Base-by-base conservation (phyloP, 75 land plant species). In the Cunninghamia lanceolata region DNA sequence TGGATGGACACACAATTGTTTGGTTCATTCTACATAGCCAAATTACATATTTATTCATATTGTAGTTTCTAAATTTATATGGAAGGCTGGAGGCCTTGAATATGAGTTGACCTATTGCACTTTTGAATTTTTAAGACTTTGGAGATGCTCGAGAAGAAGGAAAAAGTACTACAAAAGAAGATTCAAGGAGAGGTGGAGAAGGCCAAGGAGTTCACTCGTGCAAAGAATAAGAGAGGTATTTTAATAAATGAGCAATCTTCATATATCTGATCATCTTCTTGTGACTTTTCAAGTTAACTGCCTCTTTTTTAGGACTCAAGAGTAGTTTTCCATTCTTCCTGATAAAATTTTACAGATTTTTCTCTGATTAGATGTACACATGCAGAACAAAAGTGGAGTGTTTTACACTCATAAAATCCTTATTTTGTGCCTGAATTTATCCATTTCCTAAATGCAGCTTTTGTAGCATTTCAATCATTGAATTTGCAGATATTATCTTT, bases 211-310 rank as follows among this genome's bases (percentile, higher is more conserved):
- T 91, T 85, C 83, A 87, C 90, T 32, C 83, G 84, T 40, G 36
- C 88, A 35, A 91, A 87, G 83, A 89, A 91, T 70, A 89, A 89
- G 56, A 90, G 86, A 85, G 92, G 92, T 91, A 68, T n/a, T 35
- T 80, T 45, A 28, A 80, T 80, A 28, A 45, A 10, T 80, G 13
- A 17, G 32, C 4, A 80, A 45, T 45, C 30, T 8, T 63, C 8
- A 28, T 63, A 30, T 73, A 32, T 73, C 75, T 32, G 36, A 73
- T 73, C 15, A 73, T 73, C 38, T 30, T 25, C 2, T 70, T 70
- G 13, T n/a, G 34, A 34, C 36, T 73, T 10, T 73, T 30, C 34
- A 30, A 70, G 30, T 11, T 73, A 73, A 32, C 13, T 73, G 38
- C 16, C 14, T 32, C 3, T 34, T 14, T 66, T 73, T 70, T 25